Conservation (phyloP, 208 protist species). For the Strigomonas galati region DNA sequence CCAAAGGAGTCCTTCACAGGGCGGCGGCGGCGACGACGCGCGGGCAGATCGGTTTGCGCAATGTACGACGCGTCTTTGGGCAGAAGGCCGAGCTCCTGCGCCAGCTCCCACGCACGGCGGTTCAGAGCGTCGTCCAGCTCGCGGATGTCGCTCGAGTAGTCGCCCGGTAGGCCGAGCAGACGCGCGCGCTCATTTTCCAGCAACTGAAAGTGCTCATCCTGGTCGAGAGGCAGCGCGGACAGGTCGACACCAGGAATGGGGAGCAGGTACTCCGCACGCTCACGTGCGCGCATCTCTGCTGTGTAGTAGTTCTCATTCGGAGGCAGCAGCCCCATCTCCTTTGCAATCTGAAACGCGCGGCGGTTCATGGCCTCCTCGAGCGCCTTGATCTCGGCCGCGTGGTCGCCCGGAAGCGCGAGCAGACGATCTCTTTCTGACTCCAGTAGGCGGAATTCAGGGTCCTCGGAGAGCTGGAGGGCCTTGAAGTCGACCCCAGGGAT, state of each 20-base stretch:
- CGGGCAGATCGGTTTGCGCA: not conserved
- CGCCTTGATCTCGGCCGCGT: slow-evolving; percentile 1
- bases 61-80: slow-evolving; percentile 4
- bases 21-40: not conserved
- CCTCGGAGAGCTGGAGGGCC: slow-evolving; percentile 43
- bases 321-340: slow-evolving; percentile 11
- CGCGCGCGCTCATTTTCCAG: slow-evolving; percentile 55
- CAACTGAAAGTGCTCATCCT: slow-evolving; percentile 30
- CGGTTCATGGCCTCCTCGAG: slow-evolving; percentile 65
- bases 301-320: slow-evolving; percentile 39
- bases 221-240: slow-evolving; percentile 20
- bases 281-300: slow-evolving; percentile 52
- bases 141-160: slow-evolving; percentile 29
- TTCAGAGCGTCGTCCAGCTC: slow-evolving; percentile 64
- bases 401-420: slow-evolving; percentile 23
- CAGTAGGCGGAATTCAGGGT: slow-evolving; percentile 39
- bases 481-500: slow-evolving; percentile 42
- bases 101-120: slow-evolving; percentile 59
- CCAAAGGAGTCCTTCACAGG: slow-evolving; percentile 6
- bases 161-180: slow-evolving; percentile 16
- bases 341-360: slow-evolving; percentile 54
- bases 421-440: slow-evolving; percentile 33
- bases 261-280: slow-evolving; percentile 45
- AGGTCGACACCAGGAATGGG: slow-evolving; percentile 27
- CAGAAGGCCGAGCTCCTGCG: slow-evolving; percentile 54